Evolutionary conservation across 345 rosid species (phyloP), one percentile per base, ranked within the genome.

Genomic region (Arabis alpina): DNA sequence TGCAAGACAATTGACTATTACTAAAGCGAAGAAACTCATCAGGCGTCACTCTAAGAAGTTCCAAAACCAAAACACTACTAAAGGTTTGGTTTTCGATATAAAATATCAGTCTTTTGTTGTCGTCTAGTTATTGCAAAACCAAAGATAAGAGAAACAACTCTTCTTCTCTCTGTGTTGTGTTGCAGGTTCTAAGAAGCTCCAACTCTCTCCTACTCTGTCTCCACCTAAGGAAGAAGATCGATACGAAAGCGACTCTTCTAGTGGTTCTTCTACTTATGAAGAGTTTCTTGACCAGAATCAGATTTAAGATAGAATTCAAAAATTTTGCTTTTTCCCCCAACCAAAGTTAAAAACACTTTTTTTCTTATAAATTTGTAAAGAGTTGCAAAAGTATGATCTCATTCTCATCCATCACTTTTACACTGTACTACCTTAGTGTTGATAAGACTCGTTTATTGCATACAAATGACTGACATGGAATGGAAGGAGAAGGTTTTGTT

Each of bases 41-140:
- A 83, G 87, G 82, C 85, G 90, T 45, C 97, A 91, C 76, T 91
- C 99, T 32, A 94, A 87, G 81, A 94, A 91, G 76, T 88, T 94
- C 68, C 85, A 91, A 28, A 75, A 48, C 68, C 90, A 61, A 84
- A 87, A 82, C 64, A 86, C 80, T 56, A 86, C 81, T 62, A 88
- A 88, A 91, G 96, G 98, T 91, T 66, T 24, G 67, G 67, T 44
- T 66, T 66, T 49, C 40, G 16, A 9, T n/a, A 8, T 45, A 13
- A 10, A 28, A 14, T 9, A 51, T 8, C 51, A 34, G 30, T 54
- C 10, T 0, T 0, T 64, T 34, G 4, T 19, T 40, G 23, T 8
- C 1, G 2, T 27, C 54, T 58, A 48, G 51, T 14, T 27, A 12
- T 34, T 42, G 48, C 54, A 49, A 41, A 39, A 8, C 15, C 34